Percentiles rank a stretch among this genome's conserved stretches.
Conservation (phyloP, 2,329 filamentous ascomycete genomes). For the Penicillium sp. region DNA sequence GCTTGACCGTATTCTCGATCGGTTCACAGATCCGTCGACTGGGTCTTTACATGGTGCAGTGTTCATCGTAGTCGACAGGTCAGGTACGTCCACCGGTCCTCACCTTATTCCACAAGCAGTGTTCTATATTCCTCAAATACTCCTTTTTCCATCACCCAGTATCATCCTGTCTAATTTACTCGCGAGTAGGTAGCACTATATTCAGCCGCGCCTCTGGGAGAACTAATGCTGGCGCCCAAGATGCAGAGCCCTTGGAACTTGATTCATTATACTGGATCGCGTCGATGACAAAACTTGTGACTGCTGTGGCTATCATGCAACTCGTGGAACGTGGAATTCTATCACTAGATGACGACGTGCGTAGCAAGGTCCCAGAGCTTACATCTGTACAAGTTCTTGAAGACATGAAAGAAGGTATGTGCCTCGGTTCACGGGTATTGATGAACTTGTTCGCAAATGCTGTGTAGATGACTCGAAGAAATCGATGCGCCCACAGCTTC, state of each 20-base stretch:
- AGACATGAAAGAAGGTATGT: background rate
- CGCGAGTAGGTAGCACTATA: background rate
- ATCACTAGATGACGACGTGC: slow-evolving; percentile 37
- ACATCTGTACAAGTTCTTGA: background rate
- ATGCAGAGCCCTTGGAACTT: background rate
- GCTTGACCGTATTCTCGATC: background rate
- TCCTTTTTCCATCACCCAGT: too few species aligned
- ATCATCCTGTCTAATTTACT: background rate
- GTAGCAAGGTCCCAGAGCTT: slow-evolving; percentile 7
- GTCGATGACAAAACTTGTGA: slow-evolving; percentile 48
- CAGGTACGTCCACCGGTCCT: background rate
- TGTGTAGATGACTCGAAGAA: background rate
- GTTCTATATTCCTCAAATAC: too few species aligned
- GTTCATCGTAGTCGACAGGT: background rate
- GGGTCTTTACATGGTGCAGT: background rate
- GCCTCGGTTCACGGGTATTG: rapidly evolving
- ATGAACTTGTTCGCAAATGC: background rate
- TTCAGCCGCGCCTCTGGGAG: background rate
- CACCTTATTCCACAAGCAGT: too few species aligned
- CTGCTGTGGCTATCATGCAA: slow-evolving; percentile 46
- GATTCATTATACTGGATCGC: slow-evolving; percentile 62
- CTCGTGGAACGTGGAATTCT: slow-evolving; percentile 44
- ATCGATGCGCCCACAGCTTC: background rate
- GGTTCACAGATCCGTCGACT: background rate
- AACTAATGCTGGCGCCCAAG: background rate